Evolutionary conservation across 139 green algal species (phyloP), one percentile per base, ranked within the genome.

Genomic region (Astrephomene gubernaculifera): DNA sequence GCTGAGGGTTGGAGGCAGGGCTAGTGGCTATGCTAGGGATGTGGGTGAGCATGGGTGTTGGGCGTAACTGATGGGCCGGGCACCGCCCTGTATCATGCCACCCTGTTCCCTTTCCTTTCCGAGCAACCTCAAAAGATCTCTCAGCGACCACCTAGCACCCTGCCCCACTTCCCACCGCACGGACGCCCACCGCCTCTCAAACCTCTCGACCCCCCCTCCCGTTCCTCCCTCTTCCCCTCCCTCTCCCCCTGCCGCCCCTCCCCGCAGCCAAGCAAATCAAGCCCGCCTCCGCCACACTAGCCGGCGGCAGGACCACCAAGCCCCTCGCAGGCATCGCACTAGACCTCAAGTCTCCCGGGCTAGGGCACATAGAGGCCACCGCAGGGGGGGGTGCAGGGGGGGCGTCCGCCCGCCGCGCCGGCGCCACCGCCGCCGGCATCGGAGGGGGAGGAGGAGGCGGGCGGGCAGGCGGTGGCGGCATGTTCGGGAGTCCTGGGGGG

Each of bases 321-420:
- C 79, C 79, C 1, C 31, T 85, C 9, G n/a, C 43, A 2, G 79
- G 79, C 43, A 85, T 85, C 44, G 64, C 44, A 7, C 75, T 85
- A 64, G 79, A 85, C 31, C 31, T 85, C 24, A 74, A 85, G 79
- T 41, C 64, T 2, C 79, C 79, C 9, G 79, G 79, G 6, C 39
- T 43, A 8, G 79, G 79, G 4, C 27, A 73, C 27, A 75, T 85
- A 44, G 63, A 76, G 64, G 43, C 79, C n/a, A n/a, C n/a, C n/a
- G 0, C 43, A 64, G 39, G 76, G 41, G 1, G 76, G 61, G 7
- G 41, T 24, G 21, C 7, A 63, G 24, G 54, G 52, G 35, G 57
- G 33, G 2, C 71, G 22, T 9, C 60, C 27, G 9, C 31, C 22
- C 14, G 49, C 49, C 49, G 49, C 14, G 49, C 49, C 10, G 60